Percentiles rank a stretch among this genome's conserved stretches.
Conservation (phyloP, 1,284 basidiomycete genomes). For the Moniliophthora roreri region DNA sequence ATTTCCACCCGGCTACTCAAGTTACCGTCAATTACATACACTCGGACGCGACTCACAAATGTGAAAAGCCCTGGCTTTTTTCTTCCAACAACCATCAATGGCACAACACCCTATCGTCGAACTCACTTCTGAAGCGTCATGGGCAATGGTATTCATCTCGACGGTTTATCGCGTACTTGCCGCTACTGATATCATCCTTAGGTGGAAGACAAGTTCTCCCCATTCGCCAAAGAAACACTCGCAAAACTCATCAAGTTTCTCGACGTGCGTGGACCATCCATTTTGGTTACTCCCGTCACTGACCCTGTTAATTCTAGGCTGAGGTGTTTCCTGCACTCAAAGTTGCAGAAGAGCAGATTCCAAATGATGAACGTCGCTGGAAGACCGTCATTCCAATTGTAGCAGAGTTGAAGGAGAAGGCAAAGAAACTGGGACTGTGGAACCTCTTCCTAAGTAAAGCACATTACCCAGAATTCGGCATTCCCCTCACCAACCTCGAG, state of each 20-base stretch:
- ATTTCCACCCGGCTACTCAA: no score
- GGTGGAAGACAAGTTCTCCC: conserved; percentile 91
- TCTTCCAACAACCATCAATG: conserved; percentile 36
- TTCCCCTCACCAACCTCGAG: conserved; percentile 92
- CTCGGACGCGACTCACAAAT: not conserved
- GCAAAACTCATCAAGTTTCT: conserved; percentile 85
- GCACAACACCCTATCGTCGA: conserved; percentile 65
- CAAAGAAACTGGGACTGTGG: conserved; percentile 90
- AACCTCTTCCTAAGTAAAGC: conserved; percentile 95
- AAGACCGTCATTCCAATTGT: conserved; percentile 80
- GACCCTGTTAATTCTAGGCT: conserved; percentile 51
- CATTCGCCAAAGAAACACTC: conserved; percentile 84
- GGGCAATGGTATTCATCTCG: conserved; percentile 82
- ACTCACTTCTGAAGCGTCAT: conserved; percentile 77
- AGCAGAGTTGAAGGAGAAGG: conserved; percentile 86
- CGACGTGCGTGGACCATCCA: conserved; percentile 54
- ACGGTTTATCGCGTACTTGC: no score
- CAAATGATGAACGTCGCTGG: conserved; percentile 81
- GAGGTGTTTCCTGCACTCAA: conserved; percentile 83
- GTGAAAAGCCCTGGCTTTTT: not conserved
- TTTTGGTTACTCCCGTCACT: conserved; percentile 2
- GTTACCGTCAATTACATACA: no score
- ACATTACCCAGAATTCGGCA: conserved; percentile 88
- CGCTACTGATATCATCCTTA: no score
- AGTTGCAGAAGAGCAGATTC: conserved; percentile 83